phyloP scores from a whole-genome alignment of 352 stramenopile species.

The Thraustochytrium sp. region DNA sequence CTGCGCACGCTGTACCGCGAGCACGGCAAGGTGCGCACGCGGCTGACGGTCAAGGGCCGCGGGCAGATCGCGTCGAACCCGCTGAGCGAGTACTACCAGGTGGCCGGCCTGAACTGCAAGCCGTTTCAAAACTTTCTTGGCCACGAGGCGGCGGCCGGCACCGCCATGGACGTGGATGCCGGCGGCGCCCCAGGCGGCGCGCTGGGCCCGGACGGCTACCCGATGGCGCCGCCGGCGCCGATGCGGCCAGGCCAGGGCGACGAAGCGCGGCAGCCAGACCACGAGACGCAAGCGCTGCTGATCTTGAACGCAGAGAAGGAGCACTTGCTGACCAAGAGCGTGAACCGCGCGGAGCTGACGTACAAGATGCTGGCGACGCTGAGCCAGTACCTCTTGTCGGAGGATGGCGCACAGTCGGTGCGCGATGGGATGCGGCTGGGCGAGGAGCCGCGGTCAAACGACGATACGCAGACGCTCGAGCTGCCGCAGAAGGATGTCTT shows the following conservation, averaged over 20 bases:
- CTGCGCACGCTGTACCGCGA: not conserved
- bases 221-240: not conserved
- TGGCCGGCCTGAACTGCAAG: constrained; percentile 4
- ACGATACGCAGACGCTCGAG: not conserved
- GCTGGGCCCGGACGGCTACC: not conserved
- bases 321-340: constrained; percentile 1
- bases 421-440: not conserved
- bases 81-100: constrained; percentile 8
- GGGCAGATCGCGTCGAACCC: not conserved
- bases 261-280: not conserved
- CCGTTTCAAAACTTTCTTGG: not conserved
- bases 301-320: constrained; percentile 18
- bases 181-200: not conserved
- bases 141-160: not conserved
- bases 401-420: not conserved
- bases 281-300: not conserved
- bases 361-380: not conserved
- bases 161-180: not conserved
- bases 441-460: not conserved
- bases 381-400: not conserved
- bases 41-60: not conserved
- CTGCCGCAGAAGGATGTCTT: constrained; percentile 28
- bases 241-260: not conserved
- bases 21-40: constrained; percentile 6
- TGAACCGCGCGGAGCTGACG: constrained; percentile 32